Evolutionary conservation across 2,329 filamentous ascomycete genomes (phyloP).

Genomic region (Colletotrichum sublineola): DNA sequence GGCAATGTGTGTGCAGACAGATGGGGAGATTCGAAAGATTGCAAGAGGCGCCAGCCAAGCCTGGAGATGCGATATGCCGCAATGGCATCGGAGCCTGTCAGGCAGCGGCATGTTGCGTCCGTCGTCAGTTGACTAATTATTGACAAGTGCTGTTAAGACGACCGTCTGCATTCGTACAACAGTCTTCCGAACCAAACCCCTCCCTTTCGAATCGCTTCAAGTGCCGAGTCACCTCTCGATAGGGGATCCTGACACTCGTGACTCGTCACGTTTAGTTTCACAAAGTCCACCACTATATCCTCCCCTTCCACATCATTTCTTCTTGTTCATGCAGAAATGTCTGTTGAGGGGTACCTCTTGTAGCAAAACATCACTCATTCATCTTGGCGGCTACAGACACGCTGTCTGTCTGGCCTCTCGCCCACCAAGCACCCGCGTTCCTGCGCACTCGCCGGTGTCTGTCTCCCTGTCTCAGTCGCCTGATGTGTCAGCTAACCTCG

Average conservation of each 20-base stretch:
- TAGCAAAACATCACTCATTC: neutral
- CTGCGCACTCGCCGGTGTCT: neutral
- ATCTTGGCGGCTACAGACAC: neutral
- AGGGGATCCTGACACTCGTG: neutral
- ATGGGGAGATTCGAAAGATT: neutral
- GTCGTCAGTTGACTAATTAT: neutral
- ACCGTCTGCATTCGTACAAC: neutral
- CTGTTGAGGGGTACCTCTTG: neutral
- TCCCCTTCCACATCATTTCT: no score
- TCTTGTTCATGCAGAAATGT: neutral
- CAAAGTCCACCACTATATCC: neutral
- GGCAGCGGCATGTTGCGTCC: neutral
- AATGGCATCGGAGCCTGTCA: neutral
- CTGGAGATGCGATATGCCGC: neutral
- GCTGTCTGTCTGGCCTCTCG: neutral
- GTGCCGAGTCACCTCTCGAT: neutral
- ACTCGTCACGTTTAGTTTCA: neutral
- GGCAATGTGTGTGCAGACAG: no score
- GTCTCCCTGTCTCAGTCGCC: neutral
- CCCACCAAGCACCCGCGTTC: neutral
- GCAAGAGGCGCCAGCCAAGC: neutral
- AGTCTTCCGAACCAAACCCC: no score
- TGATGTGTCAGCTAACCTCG: neutral
- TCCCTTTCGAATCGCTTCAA: no score
- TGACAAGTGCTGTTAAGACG: neutral